Conservation (phyloP, 2,329 filamentous ascomycete species). For the Akanthomyces lecanii region DNA sequence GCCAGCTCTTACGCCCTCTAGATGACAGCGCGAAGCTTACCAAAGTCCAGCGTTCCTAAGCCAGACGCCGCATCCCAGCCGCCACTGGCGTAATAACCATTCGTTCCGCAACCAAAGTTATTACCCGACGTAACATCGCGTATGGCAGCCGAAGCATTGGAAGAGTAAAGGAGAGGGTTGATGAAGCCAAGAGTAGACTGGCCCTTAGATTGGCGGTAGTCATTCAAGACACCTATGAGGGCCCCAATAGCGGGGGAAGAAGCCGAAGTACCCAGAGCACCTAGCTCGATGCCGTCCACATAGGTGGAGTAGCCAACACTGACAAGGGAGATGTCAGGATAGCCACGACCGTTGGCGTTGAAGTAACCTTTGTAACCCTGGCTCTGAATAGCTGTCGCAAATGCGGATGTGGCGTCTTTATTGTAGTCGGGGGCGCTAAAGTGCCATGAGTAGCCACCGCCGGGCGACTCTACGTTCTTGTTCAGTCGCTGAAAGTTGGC, state of each 20-base stretch:
- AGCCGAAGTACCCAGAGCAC: slow-evolving; percentile 7
- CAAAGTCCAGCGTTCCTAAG: slow-evolving; percentile 5
- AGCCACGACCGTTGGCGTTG: slow-evolving; percentile 11
- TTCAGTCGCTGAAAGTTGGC: slow-evolving; percentile 1
- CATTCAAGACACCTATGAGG: slow-evolving; percentile 11
- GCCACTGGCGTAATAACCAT: neutral
- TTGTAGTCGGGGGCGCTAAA: slow-evolving; percentile 7
- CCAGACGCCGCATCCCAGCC: slow-evolving; percentile 9
- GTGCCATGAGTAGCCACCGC: slow-evolving; percentile 12
- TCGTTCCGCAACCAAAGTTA: slow-evolving; percentile 12
- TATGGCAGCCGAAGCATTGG: slow-evolving; percentile 17
- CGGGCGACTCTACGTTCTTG: neutral
- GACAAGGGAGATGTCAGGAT: slow-evolving; percentile 14
- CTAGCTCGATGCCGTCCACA: neutral
- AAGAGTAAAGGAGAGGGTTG: slow-evolving; percentile 13
- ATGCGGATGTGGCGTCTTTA: neutral
- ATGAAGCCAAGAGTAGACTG: slow-evolving; percentile 14
- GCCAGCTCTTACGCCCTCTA: neutral
- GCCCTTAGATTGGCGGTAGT: slow-evolving; percentile 13
- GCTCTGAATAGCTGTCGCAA: neutral
- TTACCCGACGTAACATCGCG: slow-evolving; percentile 11
- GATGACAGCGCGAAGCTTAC: slow-evolving; percentile 3
- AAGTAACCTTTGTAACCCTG: neutral
- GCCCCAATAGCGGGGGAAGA: slow-evolving; percentile 4
- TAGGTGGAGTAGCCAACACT: neutral